Evolutionary conservation across 2,329 filamentous ascomycete species (phyloP).

Genomic region (Xylariaceae sp.): DNA sequence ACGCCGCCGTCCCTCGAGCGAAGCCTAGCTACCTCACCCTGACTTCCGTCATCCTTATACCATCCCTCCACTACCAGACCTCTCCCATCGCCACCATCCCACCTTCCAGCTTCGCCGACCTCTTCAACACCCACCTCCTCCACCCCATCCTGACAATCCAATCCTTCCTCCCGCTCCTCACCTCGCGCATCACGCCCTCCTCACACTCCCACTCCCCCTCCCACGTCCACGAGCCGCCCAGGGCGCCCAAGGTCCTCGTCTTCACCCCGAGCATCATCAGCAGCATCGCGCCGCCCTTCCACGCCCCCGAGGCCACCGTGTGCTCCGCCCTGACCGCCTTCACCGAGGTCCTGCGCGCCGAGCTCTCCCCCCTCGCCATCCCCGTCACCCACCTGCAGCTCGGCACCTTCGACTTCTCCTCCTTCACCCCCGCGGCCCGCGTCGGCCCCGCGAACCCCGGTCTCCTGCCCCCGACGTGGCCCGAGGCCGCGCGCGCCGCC

Average conservation of each 20-base stretch:
- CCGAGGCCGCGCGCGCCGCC: constrained; percentile 53
- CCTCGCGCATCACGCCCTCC: constrained; percentile 47
- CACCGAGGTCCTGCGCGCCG: constrained; percentile 72
- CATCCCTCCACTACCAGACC: constrained; percentile 73
- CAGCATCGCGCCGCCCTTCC: constrained; percentile 74
- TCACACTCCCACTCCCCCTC: constrained; percentile 26
- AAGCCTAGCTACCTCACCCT: constrained; percentile 72
- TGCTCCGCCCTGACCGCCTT: constrained; percentile 84
- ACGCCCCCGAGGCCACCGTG: constrained; percentile 81
- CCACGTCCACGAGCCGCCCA: constrained; percentile 35
- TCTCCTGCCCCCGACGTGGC: constrained; percentile 52
- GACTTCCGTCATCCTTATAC: constrained; percentile 77
- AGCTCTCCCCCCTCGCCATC: constrained; percentile 71
- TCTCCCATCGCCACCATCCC: constrained; percentile 83
- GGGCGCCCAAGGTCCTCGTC: constrained; percentile 58
- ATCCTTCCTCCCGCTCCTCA: constrained; percentile 78
- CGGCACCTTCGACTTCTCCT: constrained; percentile 81
- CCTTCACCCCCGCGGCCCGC: constrained; percentile 45
- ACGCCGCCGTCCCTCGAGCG: constrained; percentile 71
- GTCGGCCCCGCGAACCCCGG: constrained; percentile 26
- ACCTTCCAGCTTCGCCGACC: constrained; percentile 79
- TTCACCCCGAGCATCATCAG: constrained; percentile 77
- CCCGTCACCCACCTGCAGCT: constrained; percentile 84
- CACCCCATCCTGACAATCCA: constrained; percentile 86
- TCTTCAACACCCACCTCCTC: constrained; percentile 87